Base-by-base conservation (phyloP, 352 stramenopile genomes). In the Globisporangium cederbergense region DNA sequence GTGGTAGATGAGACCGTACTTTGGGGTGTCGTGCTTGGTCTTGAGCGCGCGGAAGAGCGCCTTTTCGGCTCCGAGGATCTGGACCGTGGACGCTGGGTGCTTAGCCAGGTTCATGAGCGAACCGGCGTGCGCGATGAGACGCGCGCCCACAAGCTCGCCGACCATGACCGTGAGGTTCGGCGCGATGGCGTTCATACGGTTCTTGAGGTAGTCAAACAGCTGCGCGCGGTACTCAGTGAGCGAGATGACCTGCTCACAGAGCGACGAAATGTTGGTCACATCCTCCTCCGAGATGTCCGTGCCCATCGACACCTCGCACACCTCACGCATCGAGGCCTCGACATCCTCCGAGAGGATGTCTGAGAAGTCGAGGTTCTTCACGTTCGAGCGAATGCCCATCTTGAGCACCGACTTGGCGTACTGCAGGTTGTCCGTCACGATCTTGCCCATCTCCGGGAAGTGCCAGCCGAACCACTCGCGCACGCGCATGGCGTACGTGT, bases 1-100 rank as follows among this genome's bases (percentile, higher is more conserved):
- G 81, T 99, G 98, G 79, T 99, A 99, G 74, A 99, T 99, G n/a
- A 99, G 87, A 81, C 98, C 98, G 79, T 99, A 99, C 81, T 99
- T 99, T 9, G 98, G 98, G 11, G 98, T 99, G 76, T 99, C 96
- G 74, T 99, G 95, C 80, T 99, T 99, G 10, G 98, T 99, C 85
- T 99, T 99, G 2, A 99, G 86, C 9, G 98, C 98, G 68, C 98
- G 94, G 88, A 99, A 99, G 3, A 99, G 89, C 18, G 98, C 98
- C 86, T 99, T 99, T 79, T 99, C 98, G 11, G 98, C 98, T 69
- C 98, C 98, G 34, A 99, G 88, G 73, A 99, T 99, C 74, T 97
- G 91, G 49, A 99, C 96, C 1, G 98, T 99, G 11, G 95, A 99
- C 30, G 97, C 97, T 47, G 98, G 98, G 81, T 99, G 96, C 85